These are phyloP conservation scores for Fusarium devonianum DNA, from an alignment of 2,329 filamentous ascomycete genomes.

Conservation along the genomic window DNA sequence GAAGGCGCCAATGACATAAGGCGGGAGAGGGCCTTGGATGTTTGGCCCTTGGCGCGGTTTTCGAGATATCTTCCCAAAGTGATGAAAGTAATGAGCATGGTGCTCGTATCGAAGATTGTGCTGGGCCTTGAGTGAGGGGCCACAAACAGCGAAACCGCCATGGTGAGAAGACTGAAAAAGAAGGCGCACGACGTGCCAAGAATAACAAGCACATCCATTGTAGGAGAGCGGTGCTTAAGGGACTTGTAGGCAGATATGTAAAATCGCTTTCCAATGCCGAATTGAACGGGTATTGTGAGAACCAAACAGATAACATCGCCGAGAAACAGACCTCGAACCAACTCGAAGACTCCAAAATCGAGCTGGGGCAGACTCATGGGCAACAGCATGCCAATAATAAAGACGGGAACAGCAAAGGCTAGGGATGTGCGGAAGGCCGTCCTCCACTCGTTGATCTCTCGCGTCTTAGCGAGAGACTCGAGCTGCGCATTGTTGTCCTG, in stretches of 20 bases:
- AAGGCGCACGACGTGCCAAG: conserved; percentile 94
- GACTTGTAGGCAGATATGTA: conserved; percentile 95
- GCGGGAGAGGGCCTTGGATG: conserved; percentile 88
- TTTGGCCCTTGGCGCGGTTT: conserved; percentile 94
- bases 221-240: conserved; percentile 86
- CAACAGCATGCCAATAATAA: conserved; percentile 90
- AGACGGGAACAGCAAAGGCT: conserved; percentile 86
- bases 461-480: conserved; percentile 93
- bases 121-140: conserved; percentile 80
- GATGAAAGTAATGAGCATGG: conserved; percentile 97
- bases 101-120: conserved; percentile 96
- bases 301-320: conserved; percentile 85
- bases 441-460: conserved; percentile 94
- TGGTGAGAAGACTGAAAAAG: conserved; percentile 89
- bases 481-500: conserved; percentile 98
- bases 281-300: conserved; percentile 92
- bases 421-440: conserved; percentile 79
- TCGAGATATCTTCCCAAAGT: conserved; percentile 90
- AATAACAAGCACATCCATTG: conserved; percentile 97
- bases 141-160: conserved; percentile 81
- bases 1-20: conserved; percentile 96
- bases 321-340: conserved; percentile 81
- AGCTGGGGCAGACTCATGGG: conserved; percentile 82
- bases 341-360: conserved; percentile 75
- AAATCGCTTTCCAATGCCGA: conserved; percentile 93